A percentile compares a stretch with the other conserved stretches of the same genome.
Conservation (phyloP, 352 stramenopile genomes). For the Stramenopiles sp. region DNA sequence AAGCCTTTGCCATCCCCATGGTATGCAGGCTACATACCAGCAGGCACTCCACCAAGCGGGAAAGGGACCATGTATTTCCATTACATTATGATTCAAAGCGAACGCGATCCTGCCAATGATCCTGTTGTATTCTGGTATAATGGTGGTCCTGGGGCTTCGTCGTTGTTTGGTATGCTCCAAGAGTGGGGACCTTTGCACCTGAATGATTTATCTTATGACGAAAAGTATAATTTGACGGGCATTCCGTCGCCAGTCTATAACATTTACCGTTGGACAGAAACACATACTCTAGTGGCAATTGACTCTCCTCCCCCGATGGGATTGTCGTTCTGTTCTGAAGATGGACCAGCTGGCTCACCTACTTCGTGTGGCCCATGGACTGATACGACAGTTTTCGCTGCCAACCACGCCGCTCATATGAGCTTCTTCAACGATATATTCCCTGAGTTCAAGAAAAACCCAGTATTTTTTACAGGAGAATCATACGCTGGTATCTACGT, state of each 20-base stretch:
- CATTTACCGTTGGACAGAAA: slow-evolving; percentile 57
- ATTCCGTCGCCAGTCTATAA: slow-evolving; percentile 28
- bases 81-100: slow-evolving; percentile 44
- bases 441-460: slow-evolving; percentile 34
- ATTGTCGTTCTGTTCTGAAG: slow-evolving; percentile 33
- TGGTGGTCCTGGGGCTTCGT: slow-evolving; percentile 60
- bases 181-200: slow-evolving; percentile 39
- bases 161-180: slow-evolving; percentile 47
- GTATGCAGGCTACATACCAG: not conserved
- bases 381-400: slow-evolving; percentile 26
- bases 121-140: slow-evolving; percentile 72
- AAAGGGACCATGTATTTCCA: not conserved
- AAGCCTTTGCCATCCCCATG: not conserved
- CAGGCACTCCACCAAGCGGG: not conserved
- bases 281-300: slow-evolving; percentile 61
- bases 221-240: slow-evolving; percentile 21
- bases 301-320: slow-evolving; percentile 62
- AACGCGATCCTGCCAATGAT: slow-evolving; percentile 31
- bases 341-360: not conserved
- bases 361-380: slow-evolving; percentile 15
- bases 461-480: slow-evolving; percentile 82
- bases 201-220: slow-evolving; percentile 15
- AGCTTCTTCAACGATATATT: slow-evolving; percentile 45
- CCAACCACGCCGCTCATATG: slow-evolving; percentile 34
- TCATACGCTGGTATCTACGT: slow-evolving; percentile 83